Conservation (phyloP, 1,284 basidiomycete species). For the Ustilago nuda region DNA sequence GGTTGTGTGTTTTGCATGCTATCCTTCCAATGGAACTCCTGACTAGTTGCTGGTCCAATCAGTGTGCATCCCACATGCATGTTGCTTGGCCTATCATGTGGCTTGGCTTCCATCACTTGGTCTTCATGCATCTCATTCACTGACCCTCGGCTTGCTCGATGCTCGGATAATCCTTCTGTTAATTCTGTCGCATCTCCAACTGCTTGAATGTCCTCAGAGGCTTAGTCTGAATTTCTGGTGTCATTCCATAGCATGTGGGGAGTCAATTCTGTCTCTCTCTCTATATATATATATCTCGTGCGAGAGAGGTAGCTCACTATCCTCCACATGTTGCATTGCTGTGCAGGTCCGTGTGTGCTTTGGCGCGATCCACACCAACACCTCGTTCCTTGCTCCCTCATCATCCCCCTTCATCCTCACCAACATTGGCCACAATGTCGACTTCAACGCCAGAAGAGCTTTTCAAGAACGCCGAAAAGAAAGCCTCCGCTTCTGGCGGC, state of each 20-base stretch:
- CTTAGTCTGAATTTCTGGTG: constrained; percentile 8
- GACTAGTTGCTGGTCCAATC: too few species aligned
- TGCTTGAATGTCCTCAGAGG: constrained; percentile 2
- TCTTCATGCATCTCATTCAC: too few species aligned
- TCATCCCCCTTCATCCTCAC: background rate
- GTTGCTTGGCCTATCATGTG: too few species aligned
- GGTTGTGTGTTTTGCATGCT: too few species aligned
- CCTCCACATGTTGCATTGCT: constrained; percentile 16
- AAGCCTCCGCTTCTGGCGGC: constrained; percentile 79
- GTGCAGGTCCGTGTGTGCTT: constrained; percentile 2
- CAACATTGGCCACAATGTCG: constrained; percentile 45
- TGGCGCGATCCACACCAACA: constrained; percentile 8
- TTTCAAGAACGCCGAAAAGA: constrained; percentile 90
- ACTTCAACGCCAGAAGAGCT: constrained; percentile 71
- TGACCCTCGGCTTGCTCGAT: too few species aligned
- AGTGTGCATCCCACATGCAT: too few species aligned
- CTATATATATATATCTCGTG: background rate
- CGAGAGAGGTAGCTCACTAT: background rate
- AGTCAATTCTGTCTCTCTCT: background rate
- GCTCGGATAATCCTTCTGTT: too few species aligned
- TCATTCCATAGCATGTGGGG: constrained; percentile 4
- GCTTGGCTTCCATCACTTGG: too few species aligned
- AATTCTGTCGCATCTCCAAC: too few species aligned
- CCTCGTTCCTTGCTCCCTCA: background rate
- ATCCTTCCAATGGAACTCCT: too few species aligned